phyloP scores from a whole-genome alignment of 345 rosid species.

The Sonneratia alba region DNA sequence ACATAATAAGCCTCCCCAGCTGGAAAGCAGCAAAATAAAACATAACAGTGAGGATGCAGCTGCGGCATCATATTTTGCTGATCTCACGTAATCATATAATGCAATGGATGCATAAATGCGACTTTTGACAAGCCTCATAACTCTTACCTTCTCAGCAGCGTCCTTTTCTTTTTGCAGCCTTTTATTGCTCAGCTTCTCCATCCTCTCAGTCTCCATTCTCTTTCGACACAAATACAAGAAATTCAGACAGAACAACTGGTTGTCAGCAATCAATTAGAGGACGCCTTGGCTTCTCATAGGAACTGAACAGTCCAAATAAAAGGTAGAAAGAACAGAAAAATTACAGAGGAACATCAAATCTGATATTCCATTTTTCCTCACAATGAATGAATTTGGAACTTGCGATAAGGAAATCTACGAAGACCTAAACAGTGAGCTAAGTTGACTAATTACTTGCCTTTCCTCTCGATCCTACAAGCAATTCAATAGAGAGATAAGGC shows the following conservation, averaged over 20 bases:
- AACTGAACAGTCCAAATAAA: too few species aligned
- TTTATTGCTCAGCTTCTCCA: slow-evolving; percentile 57
- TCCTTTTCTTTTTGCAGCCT: slow-evolving; percentile 40
- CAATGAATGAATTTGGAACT: too few species aligned
- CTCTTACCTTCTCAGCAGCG: neutral
- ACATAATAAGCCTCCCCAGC: too few species aligned
- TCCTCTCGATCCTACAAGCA: neutral
- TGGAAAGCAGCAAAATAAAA: too few species aligned
- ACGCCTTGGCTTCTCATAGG: neutral
- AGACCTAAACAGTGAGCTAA: neutral
- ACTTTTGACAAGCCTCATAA: neutral
- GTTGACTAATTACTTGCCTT: too few species aligned
- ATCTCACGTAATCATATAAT: too few species aligned
- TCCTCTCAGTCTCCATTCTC: slow-evolving; percentile 83
- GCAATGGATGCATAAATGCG: too few species aligned
- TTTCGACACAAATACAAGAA: slow-evolving; percentile 18
- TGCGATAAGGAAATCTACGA: neutral
- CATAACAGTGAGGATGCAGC: too few species aligned
- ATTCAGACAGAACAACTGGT: neutral
- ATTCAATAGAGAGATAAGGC: neutral
- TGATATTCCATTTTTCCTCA: too few species aligned
- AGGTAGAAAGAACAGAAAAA: too few species aligned
- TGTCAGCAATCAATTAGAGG: neutral
- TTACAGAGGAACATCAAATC: too few species aligned
- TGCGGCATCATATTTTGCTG: too few species aligned